Base-by-base conservation (phyloP, 768 basidiomycete species). In the Clavaria fumosa region DNA sequence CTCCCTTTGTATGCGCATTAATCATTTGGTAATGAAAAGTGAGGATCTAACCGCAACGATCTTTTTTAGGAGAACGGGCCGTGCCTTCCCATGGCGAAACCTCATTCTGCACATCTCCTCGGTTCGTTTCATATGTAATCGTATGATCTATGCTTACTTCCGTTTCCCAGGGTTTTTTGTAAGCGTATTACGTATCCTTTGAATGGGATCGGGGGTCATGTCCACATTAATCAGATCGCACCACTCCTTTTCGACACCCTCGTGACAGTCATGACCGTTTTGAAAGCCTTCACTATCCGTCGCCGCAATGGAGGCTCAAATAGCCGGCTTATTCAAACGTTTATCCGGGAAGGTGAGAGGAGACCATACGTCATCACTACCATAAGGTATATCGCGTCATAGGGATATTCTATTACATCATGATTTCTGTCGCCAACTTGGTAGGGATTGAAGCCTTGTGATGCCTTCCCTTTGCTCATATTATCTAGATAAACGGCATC, bases 371-470 rank as follows among this genome's bases (percentile, higher is more conserved):
- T 10, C 44, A 20, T 37, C 34, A 34, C 33, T 30, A 4, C 4
- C 17, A 26, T 21, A 3, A 24, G 28, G 18, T 7, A 37, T 34
- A 47, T 14, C 10, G 27, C 37, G 33, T 39, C 15, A 3, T 47
- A 77, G 79, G 82, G 43, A 74, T 85, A 43, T 85, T 84, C 54
- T 86, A 85, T 50, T 86, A 83, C 50, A 67, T 86, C 42, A 56
- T 86, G 45, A 85, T 86, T 51, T 84, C 82, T n/a, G 72, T 84
- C 35, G 82, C 82, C 34, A 86, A 86, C 59, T 59, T 86, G 62
- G 66, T 67, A 33, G 60, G 45, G 20, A 27, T 18, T 31, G 7
- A 15, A 17, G 7, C 20, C 19, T 38, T 32, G 12, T 19, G 20
- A 11, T 17, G 7, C 17, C 23, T 38, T 37, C 18, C 18, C 21